Conservation (phyloP, 129 eudicot species). For the Logfia minima region DNA sequence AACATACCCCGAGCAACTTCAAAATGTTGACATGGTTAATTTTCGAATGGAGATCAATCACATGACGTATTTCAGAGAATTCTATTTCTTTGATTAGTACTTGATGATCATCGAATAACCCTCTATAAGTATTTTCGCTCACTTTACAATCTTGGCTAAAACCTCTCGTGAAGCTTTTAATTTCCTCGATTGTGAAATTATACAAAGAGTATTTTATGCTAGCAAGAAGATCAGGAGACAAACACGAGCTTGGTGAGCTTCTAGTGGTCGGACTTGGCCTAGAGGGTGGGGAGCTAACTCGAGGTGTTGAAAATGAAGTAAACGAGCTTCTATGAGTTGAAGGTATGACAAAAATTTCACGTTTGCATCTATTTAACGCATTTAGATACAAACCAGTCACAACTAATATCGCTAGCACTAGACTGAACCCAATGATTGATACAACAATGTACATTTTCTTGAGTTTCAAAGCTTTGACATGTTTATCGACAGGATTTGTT, state of each 20-base stretch:
- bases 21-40: slow-evolving; percentile 70
- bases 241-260: slow-evolving; percentile 69
- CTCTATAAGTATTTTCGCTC: slow-evolving; percentile 43
- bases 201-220: slow-evolving; percentile 59
- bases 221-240: slow-evolving; percentile 74
- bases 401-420: slow-evolving; percentile 35
- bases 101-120: slow-evolving; percentile 45
- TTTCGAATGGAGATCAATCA: slow-evolving; percentile 66
- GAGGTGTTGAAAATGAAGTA: slow-evolving; percentile 54
- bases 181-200: slow-evolving; percentile 56
- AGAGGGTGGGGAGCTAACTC: slow-evolving; percentile 44
- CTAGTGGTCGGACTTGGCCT: slow-evolving; percentile 42
- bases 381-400: slow-evolving; percentile 54
- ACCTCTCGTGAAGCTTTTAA: slow-evolving; percentile 46
- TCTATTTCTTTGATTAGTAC: slow-evolving; percentile 56
- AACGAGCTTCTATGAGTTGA: slow-evolving; percentile 44
- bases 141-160: slow-evolving; percentile 43
- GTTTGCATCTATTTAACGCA: slow-evolving; percentile 47
- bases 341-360: slow-evolving; percentile 32
- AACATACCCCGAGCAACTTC: slow-evolving; percentile 67
- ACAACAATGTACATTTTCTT: slow-evolving; percentile 47
- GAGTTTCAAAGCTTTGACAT: slow-evolving; percentile 28
- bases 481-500: slow-evolving; percentile 37
- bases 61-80: slow-evolving; percentile 53
- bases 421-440: slow-evolving; percentile 40